Evolutionary conservation across 192 early-diverging fungal species (phyloP).

Genomic region (Dimargaris cristalligena): DNA sequence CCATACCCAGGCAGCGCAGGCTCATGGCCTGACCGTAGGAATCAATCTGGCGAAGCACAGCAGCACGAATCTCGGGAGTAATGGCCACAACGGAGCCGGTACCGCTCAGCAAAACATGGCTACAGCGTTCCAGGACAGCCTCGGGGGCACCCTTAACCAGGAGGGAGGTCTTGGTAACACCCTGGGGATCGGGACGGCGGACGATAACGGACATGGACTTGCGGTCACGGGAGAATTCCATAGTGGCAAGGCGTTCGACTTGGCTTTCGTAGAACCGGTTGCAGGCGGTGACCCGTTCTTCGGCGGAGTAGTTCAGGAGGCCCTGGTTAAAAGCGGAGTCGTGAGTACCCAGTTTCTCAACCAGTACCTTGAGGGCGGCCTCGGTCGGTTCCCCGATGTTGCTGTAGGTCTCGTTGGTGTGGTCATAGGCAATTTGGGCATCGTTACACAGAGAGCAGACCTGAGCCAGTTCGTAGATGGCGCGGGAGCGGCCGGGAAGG

Average conservation of each 20-base stretch:
- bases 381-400: conserved; percentile 97
- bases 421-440: conserved; percentile 64
- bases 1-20: conserved; percentile 82
- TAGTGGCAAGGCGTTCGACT: conserved; percentile 41
- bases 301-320: conserved; percentile 27
- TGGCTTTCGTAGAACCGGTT: conserved; percentile 52
- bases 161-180: conserved; percentile 26
- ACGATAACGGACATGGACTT: conserved; percentile 96
- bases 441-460: conserved; percentile 88
- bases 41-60: conserved; percentile 44
- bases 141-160: conserved; percentile 96
- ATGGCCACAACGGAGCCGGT: conserved; percentile 35
- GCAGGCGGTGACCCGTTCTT: conserved; percentile 45
- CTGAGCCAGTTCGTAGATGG: conserved; percentile 54
- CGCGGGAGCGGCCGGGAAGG: conserved; percentile 28
- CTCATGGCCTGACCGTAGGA: conserved; percentile 59
- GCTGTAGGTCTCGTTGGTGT: conserved; percentile 39
- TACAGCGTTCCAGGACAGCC: conserved; percentile 75
- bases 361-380: conserved; percentile 84
- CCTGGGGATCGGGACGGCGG: conserved; percentile 13
- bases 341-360: conserved; percentile 81
- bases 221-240: conserved; percentile 93
- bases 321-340: conserved; percentile 44
- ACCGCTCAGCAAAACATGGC: conserved; percentile 20
- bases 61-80: conserved; percentile 38